Conservation (phyloP, 352 stramenopile genomes). For the Phytophthora crassamura region DNA sequence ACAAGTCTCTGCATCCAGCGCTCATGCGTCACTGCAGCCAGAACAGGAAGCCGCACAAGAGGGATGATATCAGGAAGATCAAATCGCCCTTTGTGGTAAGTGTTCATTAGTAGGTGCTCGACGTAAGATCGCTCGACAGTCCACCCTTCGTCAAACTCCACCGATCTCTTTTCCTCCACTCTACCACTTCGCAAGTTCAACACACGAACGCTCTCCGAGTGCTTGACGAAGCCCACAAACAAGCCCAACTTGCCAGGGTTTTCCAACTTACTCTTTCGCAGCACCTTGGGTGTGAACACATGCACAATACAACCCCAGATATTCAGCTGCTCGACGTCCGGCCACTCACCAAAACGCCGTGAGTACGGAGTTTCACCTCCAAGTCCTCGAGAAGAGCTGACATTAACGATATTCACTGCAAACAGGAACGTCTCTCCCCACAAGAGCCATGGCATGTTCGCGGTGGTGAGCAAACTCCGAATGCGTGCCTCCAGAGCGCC, state of each 20-base stretch:
- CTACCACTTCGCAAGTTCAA: conserved; percentile 7
- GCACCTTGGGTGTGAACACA: conserved; percentile 12
- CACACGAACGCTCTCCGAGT: conserved; percentile 7
- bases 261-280: conserved; percentile 6
- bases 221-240: conserved; percentile 5
- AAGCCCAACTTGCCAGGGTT: conserved; percentile 15
- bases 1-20: neutral
- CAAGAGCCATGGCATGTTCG: conserved; percentile 4
- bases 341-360: conserved; percentile 6
- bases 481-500: neutral
- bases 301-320: conserved; percentile 9
- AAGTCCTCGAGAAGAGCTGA: conserved; percentile 5
- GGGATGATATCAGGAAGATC: neutral
- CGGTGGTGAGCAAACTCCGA: conserved; percentile 3
- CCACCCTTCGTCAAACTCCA: conserved; percentile 8
- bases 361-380: conserved; percentile 5
- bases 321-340: neutral
- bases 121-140: conserved; percentile 4
- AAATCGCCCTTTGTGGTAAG: too few relatives aligned
- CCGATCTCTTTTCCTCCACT: neutral
- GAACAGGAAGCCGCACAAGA: neutral
- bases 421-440: conserved; percentile 6
- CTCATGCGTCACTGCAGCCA: neutral
- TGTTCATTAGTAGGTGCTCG: neutral
- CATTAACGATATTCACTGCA: neutral